Conservation (phyloP, 805 yeast species). For the Naumovozyma castellii region DNA sequence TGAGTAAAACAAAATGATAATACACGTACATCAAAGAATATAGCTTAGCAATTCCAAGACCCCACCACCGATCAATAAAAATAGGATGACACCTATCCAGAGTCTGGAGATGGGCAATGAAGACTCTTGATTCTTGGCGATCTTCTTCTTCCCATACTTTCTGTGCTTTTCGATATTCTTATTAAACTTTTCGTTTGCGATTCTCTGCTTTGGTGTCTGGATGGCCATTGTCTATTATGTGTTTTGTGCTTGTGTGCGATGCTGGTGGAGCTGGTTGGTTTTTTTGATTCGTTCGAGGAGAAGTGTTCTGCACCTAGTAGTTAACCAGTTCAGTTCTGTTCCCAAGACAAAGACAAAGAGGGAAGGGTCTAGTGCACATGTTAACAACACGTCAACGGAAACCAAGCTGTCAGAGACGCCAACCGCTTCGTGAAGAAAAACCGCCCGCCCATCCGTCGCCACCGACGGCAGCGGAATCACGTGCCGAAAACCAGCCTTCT, state of each 20-base stretch:
- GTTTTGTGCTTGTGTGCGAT: background rate
- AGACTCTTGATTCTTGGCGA: constrained; percentile 26
- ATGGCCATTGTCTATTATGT: constrained; percentile 38
- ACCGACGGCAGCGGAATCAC: too few relatives aligned
- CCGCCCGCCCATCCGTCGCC: too few relatives aligned
- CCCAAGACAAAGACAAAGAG: too few relatives aligned
- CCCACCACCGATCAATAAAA: constrained; percentile 77
- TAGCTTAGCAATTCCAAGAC: constrained; percentile 55
- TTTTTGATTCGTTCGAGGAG: too few relatives aligned
- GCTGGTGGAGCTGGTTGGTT: background rate
- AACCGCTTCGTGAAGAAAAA: too few relatives aligned
- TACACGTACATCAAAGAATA: constrained; percentile 32
- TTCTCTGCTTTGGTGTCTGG: constrained; percentile 81
- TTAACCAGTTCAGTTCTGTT: too few relatives aligned
- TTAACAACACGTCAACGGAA: too few relatives aligned
- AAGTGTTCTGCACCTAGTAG: too few relatives aligned
- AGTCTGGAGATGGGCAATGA: constrained; percentile 48
- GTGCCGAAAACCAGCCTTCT: too few relatives aligned
- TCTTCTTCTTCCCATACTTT: constrained; percentile 66
- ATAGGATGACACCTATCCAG: constrained; percentile 56
- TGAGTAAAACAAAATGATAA: background rate
- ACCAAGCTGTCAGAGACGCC: too few relatives aligned
- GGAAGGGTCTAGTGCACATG: too few relatives aligned
- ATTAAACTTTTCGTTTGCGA: constrained; percentile 78
- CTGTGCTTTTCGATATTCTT: constrained; percentile 49